These are phyloP conservation scores for Suhomyces sp. DNA, from an alignment of 805 yeast species.

Conservation along the genomic window DNA sequence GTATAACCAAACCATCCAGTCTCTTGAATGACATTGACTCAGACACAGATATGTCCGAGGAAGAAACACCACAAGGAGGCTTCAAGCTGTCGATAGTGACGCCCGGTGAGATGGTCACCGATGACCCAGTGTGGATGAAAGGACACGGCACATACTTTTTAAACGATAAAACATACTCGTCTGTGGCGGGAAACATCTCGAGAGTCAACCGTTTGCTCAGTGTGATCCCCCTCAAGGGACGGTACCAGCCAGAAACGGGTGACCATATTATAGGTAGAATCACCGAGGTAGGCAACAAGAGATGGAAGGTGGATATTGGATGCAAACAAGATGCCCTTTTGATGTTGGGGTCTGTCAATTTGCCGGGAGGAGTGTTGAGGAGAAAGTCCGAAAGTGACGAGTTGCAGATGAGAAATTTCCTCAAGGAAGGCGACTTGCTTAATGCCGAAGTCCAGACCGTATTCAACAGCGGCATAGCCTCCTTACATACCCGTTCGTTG, in stretches of 20 bases:
- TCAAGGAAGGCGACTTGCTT: conserved; percentile 93
- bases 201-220: conserved; percentile 83
- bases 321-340: conserved; percentile 89
- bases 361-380: conserved; percentile 95
- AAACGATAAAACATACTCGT: conserved; percentile 72
- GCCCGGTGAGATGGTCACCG: conserved; percentile 95
- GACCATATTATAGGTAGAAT: conserved; percentile 94
- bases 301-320: conserved; percentile 98
- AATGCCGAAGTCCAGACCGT: conserved; percentile 95
- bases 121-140: conserved; percentile 96
- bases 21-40: conserved; percentile 25
- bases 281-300: conserved; percentile 86
- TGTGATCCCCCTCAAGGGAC: conserved; percentile 81
- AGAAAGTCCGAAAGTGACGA: conserved; percentile 95
- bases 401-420: conserved; percentile 87
- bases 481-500: conserved; percentile 90
- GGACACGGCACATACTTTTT: conserved; percentile 94
- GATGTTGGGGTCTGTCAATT: conserved; percentile 91
- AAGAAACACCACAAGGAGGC: conserved; percentile 10
- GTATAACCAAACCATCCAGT: conserved; percentile 31
- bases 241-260: conserved; percentile 92
- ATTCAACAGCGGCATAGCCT: conserved; percentile 86
- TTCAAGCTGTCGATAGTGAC: conserved; percentile 55
- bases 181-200: conserved; percentile 88
- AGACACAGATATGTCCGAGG: conserved; percentile 42